phyloP scores from a whole-genome alignment of 1,284 basidiomycete genomes.

The Leccinum subrobustum region DNA sequence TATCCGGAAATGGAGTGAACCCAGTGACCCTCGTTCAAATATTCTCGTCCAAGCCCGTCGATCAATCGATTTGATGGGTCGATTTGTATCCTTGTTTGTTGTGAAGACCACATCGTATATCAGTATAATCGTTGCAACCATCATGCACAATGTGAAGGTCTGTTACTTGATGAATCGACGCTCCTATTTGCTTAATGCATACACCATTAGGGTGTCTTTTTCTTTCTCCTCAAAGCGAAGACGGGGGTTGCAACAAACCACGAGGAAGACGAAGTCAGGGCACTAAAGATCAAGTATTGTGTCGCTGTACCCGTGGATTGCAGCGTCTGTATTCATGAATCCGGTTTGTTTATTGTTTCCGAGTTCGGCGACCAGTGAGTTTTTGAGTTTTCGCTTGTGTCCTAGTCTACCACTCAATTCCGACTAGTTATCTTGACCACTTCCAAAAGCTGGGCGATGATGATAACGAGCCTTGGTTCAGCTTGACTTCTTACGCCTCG shows the following conservation, averaged over 20 bases:
- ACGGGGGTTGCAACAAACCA: slow-evolving; percentile 97
- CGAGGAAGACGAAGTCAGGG: slow-evolving; percentile 87
- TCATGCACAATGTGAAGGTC: slow-evolving; percentile 99
- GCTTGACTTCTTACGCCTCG: slow-evolving; percentile 79
- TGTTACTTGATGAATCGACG: slow-evolving; percentile 19
- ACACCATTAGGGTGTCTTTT: slow-evolving; percentile 84
- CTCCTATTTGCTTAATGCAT: slow-evolving; percentile 3
- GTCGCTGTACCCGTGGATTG: slow-evolving; percentile 92
- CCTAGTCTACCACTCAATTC: slow-evolving; percentile 10
- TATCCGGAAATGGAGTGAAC: slow-evolving; percentile 95
- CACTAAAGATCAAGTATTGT: slow-evolving; percentile 96
- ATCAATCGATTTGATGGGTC: slow-evolving; percentile 90
- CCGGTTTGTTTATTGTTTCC: slow-evolving; percentile 92
- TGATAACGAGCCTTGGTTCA: slow-evolving; percentile 87
- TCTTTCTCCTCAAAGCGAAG: slow-evolving; percentile 93
- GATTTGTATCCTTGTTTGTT: slow-evolving; percentile 93
- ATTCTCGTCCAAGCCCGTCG: slow-evolving; percentile 90
- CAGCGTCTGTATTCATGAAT: slow-evolving; percentile 92
- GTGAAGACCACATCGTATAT: slow-evolving; percentile 96
- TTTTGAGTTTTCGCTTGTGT: slow-evolving; percentile 2
- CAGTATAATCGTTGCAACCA: slow-evolving; percentile 87
- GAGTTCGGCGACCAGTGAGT: slow-evolving; percentile 95
- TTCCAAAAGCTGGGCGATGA: slow-evolving; percentile 97
- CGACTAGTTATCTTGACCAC: slow-evolving; percentile 81
- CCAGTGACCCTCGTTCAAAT: slow-evolving; percentile 91